These are phyloP conservation scores for Neurospora sp. DNA, from an alignment of 495 filamentous ascomycete species.

Conservation along the genomic window DNA sequence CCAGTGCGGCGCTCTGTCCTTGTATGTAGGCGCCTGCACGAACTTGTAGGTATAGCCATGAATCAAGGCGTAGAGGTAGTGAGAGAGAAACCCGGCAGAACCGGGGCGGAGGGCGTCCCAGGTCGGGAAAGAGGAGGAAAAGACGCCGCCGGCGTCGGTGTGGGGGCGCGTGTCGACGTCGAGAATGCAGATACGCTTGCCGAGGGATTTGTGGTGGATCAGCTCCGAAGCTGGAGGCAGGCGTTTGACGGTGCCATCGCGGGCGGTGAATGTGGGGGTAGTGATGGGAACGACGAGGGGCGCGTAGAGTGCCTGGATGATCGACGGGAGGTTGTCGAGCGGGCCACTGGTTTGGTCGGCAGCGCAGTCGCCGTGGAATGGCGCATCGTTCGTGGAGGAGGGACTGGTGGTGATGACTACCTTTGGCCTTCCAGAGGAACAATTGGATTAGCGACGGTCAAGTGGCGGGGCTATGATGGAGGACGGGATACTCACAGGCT, in stretches of 20 bases:
- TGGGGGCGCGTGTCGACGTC: constrained; percentile 32
- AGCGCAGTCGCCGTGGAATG: constrained; percentile 1
- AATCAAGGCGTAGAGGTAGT: constrained; percentile 37
- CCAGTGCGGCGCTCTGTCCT: constrained; percentile 35
- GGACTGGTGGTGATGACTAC: constrained; percentile 5
- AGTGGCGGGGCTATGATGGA: neutral
- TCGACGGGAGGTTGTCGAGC: constrained; percentile 9
- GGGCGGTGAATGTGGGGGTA: constrained; percentile 12
- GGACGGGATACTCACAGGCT: constrained; percentile 7
- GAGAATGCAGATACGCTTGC: constrained; percentile 28
- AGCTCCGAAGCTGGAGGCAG: constrained; percentile 13
- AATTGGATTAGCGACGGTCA: neutral
- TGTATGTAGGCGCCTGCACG: constrained; percentile 25
- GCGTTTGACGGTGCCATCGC: constrained; percentile 14
- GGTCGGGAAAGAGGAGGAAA: constrained; percentile 12
- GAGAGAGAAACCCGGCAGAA: constrained; percentile 29
- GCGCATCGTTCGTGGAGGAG: neutral
- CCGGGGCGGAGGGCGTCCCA: constrained; percentile 10
- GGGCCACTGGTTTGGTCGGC: neutral
- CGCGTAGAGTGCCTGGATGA: constrained; percentile 18
- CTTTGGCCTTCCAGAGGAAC: constrained; percentile 9
- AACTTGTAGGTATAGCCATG: constrained; percentile 48
- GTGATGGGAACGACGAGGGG: constrained; percentile 19
- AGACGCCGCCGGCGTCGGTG: constrained; percentile 18
- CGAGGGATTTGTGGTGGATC: constrained; percentile 17